Evolutionary conservation across 129 eudicot genomes (phyloP).

Genomic region (Chrysanthemum lavandulifolium): DNA sequence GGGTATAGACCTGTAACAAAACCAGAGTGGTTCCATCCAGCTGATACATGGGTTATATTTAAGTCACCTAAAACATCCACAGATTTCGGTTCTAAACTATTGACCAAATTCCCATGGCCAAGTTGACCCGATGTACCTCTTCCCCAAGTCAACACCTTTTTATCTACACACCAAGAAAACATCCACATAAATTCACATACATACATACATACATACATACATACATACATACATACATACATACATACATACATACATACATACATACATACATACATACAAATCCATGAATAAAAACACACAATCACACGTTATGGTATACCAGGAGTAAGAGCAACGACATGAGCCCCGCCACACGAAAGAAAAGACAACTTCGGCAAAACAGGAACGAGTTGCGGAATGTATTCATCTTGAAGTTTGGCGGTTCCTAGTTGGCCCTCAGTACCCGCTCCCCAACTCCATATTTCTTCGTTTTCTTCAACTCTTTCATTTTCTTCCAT

Average conservation of each 20-base stretch:
- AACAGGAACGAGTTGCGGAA: constrained; percentile 56
- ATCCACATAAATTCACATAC: not conserved
- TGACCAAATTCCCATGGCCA: constrained; percentile 76
- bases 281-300: not conserved
- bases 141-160: constrained; percentile 81
- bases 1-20: constrained; percentile 74
- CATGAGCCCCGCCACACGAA: constrained; percentile 97
- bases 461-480: constrained; percentile 35
- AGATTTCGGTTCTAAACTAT: constrained; percentile 47
- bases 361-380: constrained; percentile 46
- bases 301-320: not conserved
- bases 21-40: constrained; percentile 98
- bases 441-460: constrained; percentile 99
- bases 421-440: constrained; percentile 87
- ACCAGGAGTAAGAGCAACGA: constrained; percentile 73
- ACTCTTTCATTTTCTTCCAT: constrained; percentile 33
- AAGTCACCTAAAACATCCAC: constrained; percentile 17
- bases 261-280: too few species aligned
- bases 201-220: too few species aligned
- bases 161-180: constrained; percentile 42
- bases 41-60: constrained; percentile 55
- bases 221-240: too few species aligned
- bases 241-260: too few species aligned
- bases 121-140: constrained; percentile 90
- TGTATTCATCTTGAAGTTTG: constrained; percentile 56